Conservation (phyloP, 2,329 filamentous ascomycete species). For the Fusarium goolgardi region DNA sequence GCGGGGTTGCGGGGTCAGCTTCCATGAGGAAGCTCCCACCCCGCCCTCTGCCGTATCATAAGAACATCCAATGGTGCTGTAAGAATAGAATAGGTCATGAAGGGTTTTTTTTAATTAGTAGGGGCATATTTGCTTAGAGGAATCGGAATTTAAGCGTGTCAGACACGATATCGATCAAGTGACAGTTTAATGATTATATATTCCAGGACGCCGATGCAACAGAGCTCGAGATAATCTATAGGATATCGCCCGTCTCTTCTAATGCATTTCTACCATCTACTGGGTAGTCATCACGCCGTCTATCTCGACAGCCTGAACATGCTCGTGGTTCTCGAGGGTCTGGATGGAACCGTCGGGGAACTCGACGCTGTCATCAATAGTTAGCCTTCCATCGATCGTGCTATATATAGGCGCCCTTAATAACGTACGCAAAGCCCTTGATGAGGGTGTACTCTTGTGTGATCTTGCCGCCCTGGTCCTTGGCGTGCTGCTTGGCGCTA, state of each 20-base stretch:
- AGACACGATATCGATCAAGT: no score
- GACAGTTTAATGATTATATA: conserved; percentile 5
- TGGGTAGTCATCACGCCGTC: conserved; percentile 79
- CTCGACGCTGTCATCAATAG: conserved; percentile 68
- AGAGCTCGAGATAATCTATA: conserved; percentile 31
- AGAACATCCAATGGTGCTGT: no score
- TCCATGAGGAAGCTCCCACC: background rate
- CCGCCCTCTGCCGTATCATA: no score
- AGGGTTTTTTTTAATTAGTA: no score
- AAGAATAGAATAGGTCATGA: no score
- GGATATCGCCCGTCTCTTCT: conserved; percentile 11
- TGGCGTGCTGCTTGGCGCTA: conserved; percentile 81
- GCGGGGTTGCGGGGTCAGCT: conserved; percentile 1
- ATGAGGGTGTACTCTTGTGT: conserved; percentile 85
- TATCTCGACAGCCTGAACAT: conserved; percentile 79
- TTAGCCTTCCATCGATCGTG: background rate
- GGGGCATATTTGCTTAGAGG: no score
- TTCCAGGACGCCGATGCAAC: conserved; percentile 25
- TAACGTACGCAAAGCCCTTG: conserved; percentile 89
- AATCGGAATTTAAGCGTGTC: no score
- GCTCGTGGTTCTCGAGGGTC: conserved; percentile 74
- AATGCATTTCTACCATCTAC: conserved; percentile 56
- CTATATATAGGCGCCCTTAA: background rate
- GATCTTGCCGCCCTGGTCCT: conserved; percentile 84
- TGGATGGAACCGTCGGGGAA: conserved; percentile 75